A percentile compares a stretch with the other conserved stretches of the same genome.
These are phyloP conservation scores for Lipomyces spencermartinsiae DNA, from an alignment of 805 yeast species.

Conservation along the genomic window DNA sequence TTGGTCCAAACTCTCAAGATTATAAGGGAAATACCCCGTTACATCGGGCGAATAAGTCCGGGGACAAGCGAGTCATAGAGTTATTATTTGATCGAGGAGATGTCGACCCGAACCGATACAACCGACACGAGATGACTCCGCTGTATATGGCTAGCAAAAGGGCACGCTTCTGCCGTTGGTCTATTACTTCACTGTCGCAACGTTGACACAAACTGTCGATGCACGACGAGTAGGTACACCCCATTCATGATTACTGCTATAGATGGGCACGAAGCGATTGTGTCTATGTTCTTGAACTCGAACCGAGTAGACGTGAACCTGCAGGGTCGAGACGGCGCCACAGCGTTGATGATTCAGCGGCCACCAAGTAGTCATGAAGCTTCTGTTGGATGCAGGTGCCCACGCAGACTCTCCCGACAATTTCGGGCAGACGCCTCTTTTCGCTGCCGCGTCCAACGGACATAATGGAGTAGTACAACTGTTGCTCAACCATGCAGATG, in stretches of 20 bases:
- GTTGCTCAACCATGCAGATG: conserved; percentile 4
- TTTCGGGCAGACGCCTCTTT: not conserved
- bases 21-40: no score
- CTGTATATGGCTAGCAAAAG: no score
- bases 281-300: not conserved
- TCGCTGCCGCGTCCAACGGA: not conserved
- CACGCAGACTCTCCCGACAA: not conserved
- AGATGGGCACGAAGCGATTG: not conserved
- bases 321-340: not conserved
- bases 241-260: no score
- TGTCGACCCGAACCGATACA: no score
- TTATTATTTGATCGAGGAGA: no score
- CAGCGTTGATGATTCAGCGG: not conserved
- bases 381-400: not conserved
- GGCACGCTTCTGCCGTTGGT: not conserved
- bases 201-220: not conserved
- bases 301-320: conserved; percentile 4
- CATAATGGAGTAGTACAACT: not conserved
- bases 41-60: no score
- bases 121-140: no score
- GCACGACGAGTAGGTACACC: conserved; percentile 2
- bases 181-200: not conserved
- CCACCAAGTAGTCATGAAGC: not conserved
- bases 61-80: no score
- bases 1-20: no score